phyloP scores from a whole-genome alignment of 2,329 filamentous ascomycete genomes.

The Grosmannia huntii region DNA sequence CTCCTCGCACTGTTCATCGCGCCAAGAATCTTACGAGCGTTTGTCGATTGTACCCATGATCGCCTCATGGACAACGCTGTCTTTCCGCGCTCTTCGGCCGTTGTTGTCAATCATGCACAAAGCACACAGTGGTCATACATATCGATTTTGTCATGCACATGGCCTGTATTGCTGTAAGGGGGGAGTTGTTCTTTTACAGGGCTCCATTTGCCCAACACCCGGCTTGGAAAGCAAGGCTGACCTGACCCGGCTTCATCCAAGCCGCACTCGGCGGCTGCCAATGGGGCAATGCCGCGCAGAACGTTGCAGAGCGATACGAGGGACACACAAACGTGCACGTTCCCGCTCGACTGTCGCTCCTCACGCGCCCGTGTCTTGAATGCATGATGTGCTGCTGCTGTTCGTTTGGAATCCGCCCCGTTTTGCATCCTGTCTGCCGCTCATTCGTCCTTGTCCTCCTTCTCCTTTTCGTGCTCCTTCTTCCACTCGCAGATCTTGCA shows the following conservation, averaged over 20 bases:
- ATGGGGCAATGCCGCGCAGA: neutral
- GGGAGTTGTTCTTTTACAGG: neutral
- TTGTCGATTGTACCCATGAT: neutral
- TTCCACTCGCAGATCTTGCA: slow-evolving; percentile 53
- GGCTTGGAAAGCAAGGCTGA: neutral
- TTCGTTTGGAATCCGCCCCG: neutral
- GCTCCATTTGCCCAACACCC: too few species aligned
- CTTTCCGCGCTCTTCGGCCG: neutral
- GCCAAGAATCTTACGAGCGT: neutral
- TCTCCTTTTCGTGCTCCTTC: slow-evolving; percentile 39
- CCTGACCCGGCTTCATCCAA: neutral
- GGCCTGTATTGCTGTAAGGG: neutral
- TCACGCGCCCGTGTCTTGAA: neutral
- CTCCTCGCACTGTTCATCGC: neutral
- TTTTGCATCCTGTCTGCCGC: neutral
- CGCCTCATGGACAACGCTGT: neutral
- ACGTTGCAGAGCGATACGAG: neutral
- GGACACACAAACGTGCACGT: neutral
- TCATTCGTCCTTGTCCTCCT: slow-evolving; percentile 32
- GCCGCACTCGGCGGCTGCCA: neutral
- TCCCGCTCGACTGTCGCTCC: neutral
- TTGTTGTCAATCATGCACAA: neutral
- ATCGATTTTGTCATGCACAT: neutral
- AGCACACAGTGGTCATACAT: neutral
- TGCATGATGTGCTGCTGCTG: neutral